Evolutionary conservation across 495 filamentous ascomycete genomes (phyloP).

Genomic region (Aspergillus coremiiformis): DNA sequence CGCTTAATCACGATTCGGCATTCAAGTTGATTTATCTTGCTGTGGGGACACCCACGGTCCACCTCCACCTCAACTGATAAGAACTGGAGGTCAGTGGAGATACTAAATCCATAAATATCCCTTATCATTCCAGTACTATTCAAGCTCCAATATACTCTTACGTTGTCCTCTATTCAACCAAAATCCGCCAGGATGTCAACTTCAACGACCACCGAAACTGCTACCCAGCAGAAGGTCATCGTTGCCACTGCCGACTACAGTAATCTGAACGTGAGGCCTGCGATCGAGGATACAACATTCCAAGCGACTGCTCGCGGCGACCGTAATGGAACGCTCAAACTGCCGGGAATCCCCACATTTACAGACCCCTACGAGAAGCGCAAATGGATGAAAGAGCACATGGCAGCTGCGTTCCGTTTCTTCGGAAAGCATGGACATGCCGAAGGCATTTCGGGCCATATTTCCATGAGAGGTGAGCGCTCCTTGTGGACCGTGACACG

Average conservation of each 20-base stretch:
- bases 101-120: no score
- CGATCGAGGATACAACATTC: constrained; percentile 14
- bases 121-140: no score
- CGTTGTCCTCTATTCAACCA: neutral
- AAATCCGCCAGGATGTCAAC: neutral
- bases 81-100: neutral
- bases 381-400: constrained; percentile 61
- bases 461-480: constrained; percentile 40
- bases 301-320: constrained; percentile 36
- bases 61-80: neutral
- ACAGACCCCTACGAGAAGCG: constrained; percentile 52
- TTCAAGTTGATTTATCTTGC: neutral
- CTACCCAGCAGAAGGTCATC: neutral
- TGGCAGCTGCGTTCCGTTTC: constrained; percentile 64
- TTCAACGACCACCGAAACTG: neutral
- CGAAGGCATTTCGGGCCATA: constrained; percentile 63
- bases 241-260: neutral
- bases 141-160: no score
- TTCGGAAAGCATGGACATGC: constrained; percentile 64
- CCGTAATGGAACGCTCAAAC: constrained; percentile 37
- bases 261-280: neutral
- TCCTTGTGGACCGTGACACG: neutral
- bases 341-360: constrained; percentile 52
- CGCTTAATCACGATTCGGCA: neutral
- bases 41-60: no score